Evolutionary conservation across 1,284 basidiomycete genomes (phyloP), one percentile per base, ranked within the genome.

Genomic region (Macrocystidia cucumis): DNA sequence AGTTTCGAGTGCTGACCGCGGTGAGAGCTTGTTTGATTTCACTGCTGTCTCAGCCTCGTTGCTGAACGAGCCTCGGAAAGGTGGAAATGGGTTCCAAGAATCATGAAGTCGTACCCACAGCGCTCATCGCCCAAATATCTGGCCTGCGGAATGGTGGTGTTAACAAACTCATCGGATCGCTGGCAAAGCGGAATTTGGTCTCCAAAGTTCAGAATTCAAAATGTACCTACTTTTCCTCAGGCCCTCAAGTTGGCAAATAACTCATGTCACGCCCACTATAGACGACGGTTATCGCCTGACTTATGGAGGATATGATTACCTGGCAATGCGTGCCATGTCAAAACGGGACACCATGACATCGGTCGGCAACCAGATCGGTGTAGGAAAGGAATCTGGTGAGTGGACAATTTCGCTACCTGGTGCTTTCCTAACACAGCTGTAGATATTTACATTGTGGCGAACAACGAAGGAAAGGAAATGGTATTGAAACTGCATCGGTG

Each of bases 31-130:
- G 27, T 27, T 29, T 11, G 5, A 20, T 32, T 16, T 35, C 9
- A 25, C 21, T 26, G 24, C 29, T 26, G 17, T 40, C n/a, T 25
- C 37, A 38, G 31, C 41, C 29, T 25, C 20, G 29, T 33, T n/a
- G n/a, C n/a, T n/a, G n/a, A n/a, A n/a, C 20, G 39, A 7, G 26
- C 19, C 16, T 27, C 23, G 31, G 30, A 23, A 54, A 95, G 90
- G 85, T 88, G 26, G 95, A 99, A 65, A 92, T 96, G 74, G 96
- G 95, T 22, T 96, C 91, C 3, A 96, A 96, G 65, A 98, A 98
- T 53, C 95, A 98, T 55, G 88, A 98, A 60, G 75, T 97, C 28
- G 93, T 99, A 2, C 95, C 95, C 1, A 82, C 89, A 0, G 57
- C 74, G 0, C 74, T 98, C 40, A 90, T 98, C 46, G 84, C 87